Evolutionary conservation across 1,139 yeast genomes (phyloP).

Genomic region (Protomyces pachydermus): DNA sequence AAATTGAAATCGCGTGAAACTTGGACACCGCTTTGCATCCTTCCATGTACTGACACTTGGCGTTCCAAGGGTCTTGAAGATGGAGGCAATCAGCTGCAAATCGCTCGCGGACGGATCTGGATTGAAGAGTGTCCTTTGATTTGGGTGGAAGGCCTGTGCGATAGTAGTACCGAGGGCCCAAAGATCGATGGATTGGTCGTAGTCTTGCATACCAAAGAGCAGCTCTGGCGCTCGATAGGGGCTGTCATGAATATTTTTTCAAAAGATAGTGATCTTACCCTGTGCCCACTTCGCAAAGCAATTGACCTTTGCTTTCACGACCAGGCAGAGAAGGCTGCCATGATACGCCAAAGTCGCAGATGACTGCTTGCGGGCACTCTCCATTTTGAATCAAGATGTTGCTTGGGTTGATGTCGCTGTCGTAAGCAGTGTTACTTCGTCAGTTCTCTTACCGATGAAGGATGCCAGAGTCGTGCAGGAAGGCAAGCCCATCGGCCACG

Average conservation of each 20-base stretch:
- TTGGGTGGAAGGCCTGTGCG: slow-evolving; percentile 9
- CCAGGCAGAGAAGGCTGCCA: not conserved
- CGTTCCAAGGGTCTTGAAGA: slow-evolving; percentile 11
- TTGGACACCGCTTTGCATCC: slow-evolving; percentile 3
- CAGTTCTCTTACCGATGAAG: slow-evolving; percentile 1
- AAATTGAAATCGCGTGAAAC: slow-evolving; percentile 6
- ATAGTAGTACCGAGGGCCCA: slow-evolving; percentile 19
- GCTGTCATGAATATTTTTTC: not conserved
- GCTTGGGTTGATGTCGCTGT: slow-evolving; percentile 14
- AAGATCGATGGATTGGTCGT: slow-evolving; percentile 8
- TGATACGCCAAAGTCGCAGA: slow-evolving; percentile 17
- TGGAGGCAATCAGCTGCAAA: slow-evolving; percentile 11
- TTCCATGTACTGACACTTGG: slow-evolving; percentile 9
- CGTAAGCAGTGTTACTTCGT: not conserved
- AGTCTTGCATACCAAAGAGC: slow-evolving; percentile 6
- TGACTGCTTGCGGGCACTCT: not conserved
- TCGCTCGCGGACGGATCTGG: slow-evolving; percentile 11
- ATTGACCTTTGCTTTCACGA: not conserved
- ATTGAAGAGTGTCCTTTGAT: slow-evolving; percentile 4
- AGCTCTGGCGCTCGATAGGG: slow-evolving; percentile 18
- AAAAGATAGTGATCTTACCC: not conserved
- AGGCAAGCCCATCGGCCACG: slow-evolving; percentile 1
- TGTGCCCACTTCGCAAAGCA: slow-evolving; percentile 7
- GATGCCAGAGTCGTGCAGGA: slow-evolving; percentile 1
- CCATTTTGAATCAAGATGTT: slow-evolving; percentile 1